These are phyloP conservation scores for Neurospora sp. DNA, from an alignment of 495 filamentous ascomycete species.

Conservation along the genomic window DNA sequence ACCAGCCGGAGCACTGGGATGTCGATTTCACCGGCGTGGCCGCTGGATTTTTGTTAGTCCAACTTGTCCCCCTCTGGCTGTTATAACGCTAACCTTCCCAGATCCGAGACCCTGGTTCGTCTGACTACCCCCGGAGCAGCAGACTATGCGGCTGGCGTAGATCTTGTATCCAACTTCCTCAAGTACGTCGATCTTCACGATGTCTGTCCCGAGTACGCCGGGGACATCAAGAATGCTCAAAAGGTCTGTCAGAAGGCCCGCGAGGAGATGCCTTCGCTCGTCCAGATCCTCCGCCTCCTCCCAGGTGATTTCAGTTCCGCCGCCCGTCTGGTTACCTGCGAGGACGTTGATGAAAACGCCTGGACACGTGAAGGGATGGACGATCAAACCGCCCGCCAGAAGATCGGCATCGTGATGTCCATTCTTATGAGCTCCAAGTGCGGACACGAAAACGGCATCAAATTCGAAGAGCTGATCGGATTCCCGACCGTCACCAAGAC, in stretches of 20 bases:
- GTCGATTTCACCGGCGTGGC: conserved; percentile 74
- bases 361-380: conserved; percentile 1
- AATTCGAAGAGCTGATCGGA: background rate
- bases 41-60: conserved; percentile 64
- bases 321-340: conserved; percentile 17
- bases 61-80: background rate
- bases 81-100: conserved; percentile 5
- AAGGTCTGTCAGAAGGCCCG: conserved; percentile 57
- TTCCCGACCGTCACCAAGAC: conserved; percentile 6
- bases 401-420: conserved; percentile 5
- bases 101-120: conserved; percentile 3
- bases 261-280: conserved; percentile 51
- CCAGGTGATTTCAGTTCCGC: conserved; percentile 71
- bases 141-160: conserved; percentile 13
- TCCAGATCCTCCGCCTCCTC: conserved; percentile 36
- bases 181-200: conserved; percentile 77
- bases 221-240: conserved; percentile 56
- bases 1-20: conserved; percentile 44
- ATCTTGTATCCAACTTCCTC: conserved; percentile 73
- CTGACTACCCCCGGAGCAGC: conserved; percentile 12
- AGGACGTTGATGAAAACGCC: conserved; percentile 2
- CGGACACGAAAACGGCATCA: background rate
- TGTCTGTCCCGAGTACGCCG: conserved; percentile 71
- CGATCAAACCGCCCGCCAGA: conserved; percentile 4
- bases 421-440: conserved; percentile 6